Evolutionary conservation across 139 green algal species (phyloP).

Genomic region (Chlorella sp.): DNA sequence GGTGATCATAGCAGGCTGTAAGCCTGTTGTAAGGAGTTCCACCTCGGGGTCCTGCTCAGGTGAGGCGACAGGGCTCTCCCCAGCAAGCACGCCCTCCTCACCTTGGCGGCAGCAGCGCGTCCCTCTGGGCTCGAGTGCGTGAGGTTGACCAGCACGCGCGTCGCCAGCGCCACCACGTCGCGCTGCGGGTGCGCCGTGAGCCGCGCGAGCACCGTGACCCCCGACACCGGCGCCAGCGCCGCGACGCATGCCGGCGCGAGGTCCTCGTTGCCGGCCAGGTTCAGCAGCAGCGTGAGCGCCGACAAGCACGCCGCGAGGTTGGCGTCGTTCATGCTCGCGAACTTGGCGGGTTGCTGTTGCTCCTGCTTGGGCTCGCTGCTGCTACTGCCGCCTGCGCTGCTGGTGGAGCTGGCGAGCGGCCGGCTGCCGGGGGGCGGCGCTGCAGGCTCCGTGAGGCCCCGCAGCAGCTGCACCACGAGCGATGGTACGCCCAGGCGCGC

Average conservation of each 20-base stretch:
- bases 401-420: too few relatives aligned
- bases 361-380: neutral
- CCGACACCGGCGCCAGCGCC: too few relatives aligned
- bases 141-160: slow-evolving; percentile 3
- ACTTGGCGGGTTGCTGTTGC: neutral
- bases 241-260: neutral
- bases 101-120: neutral
- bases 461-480: neutral
- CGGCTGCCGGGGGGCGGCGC: too few relatives aligned
- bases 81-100: neutral
- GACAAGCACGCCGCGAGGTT: neutral
- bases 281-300: slow-evolving; percentile 5
- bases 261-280: slow-evolving; percentile 5
- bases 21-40: neutral
- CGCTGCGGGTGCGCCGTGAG: neutral
- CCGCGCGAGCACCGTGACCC: neutral
- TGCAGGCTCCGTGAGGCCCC: neutral
- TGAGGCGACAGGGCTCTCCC: neutral
- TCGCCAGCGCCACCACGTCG: neutral
- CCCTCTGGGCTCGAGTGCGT: neutral
- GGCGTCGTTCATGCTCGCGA: neutral
- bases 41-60: neutral
- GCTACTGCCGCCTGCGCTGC: too few relatives aligned
- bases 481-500: slow-evolving; percentile 1
- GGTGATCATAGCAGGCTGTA: neutral